Conservation (phyloP, 1,284 basidiomycete genomes). For the Mycena sp. region DNA sequence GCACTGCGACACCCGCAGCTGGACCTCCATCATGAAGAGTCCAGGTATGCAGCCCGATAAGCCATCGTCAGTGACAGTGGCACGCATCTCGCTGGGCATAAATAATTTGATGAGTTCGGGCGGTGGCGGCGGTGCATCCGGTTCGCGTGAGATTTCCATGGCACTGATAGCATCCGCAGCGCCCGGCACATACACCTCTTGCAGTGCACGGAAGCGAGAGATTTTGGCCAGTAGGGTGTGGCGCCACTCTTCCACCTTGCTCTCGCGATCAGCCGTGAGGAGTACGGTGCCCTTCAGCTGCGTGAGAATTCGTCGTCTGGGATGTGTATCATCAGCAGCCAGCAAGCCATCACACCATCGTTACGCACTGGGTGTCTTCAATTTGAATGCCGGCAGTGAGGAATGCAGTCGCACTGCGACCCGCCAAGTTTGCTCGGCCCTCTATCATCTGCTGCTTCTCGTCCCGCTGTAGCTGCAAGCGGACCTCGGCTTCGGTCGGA, state of each 20-base stretch:
- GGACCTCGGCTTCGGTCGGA: constrained; percentile 25
- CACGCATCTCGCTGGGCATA: constrained; percentile 24
- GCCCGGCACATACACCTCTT: constrained; percentile 33
- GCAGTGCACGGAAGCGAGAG: constrained; percentile 20
- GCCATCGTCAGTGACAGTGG: neutral
- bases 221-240: constrained; percentile 24
- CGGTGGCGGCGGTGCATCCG: constrained; percentile 4
- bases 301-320: neutral
- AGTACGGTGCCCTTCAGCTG: neutral
- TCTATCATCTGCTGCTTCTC: neutral
- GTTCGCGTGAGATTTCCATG: neutral
- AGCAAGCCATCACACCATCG: neutral
- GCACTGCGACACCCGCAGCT: constrained; percentile 28
- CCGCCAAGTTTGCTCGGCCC: neutral
- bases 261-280: constrained; percentile 13
- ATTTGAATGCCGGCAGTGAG: constrained; percentile 27
- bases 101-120: constrained; percentile 19
- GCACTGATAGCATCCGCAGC: neutral
- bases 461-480: constrained; percentile 16
- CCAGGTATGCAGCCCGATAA: constrained; percentile 1
- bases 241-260: constrained; percentile 27
- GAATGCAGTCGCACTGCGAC: constrained; percentile 26
- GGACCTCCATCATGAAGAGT: constrained; percentile 24
- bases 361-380: constrained; percentile 26
- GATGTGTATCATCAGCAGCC: too few species aligned